phyloP scores from a whole-genome alignment of 78 protist species.

The Dictyostelium brefeldianum region DNA sequence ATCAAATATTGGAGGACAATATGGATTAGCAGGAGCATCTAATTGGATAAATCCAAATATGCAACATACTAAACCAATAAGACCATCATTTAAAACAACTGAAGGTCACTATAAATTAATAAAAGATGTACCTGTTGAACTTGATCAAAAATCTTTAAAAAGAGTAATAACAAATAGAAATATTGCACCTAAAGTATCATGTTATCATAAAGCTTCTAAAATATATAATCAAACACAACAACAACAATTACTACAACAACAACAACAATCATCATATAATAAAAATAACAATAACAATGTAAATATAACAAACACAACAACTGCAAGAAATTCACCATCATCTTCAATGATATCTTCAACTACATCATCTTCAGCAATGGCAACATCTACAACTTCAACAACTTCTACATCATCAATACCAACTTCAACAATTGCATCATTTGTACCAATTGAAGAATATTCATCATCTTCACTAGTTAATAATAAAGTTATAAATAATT shows the following conservation, averaged over 20 bases:
- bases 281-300: slow-evolving; percentile 4
- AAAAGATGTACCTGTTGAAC: slow-evolving; percentile 12
- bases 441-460: slow-evolving; percentile 2
- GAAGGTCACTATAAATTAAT: slow-evolving; percentile 62
- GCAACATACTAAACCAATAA: slow-evolving; percentile 38
- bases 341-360: not conserved
- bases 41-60: not conserved
- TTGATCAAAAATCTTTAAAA: not conserved
- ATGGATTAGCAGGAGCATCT: not conserved
- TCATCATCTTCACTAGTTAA: not conserved
- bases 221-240: not conserved
- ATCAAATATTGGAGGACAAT: not conserved
- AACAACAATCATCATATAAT: not conserved
- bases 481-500: not conserved
- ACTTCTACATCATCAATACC: not conserved
- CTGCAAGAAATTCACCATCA: slow-evolving; percentile 3
- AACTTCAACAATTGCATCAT: not conserved
- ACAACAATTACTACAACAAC: not conserved
- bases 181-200: not conserved
- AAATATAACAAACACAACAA: not conserved
- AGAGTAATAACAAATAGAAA: not conserved
- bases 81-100: slow-evolving; percentile 52
- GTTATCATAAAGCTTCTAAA: slow-evolving; percentile 4
- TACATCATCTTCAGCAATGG: not conserved
- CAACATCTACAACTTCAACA: not conserved